Base-by-base conservation (phyloP, 192 early-diverging fungal species). In the Tieghemiomyces parasiticus region DNA sequence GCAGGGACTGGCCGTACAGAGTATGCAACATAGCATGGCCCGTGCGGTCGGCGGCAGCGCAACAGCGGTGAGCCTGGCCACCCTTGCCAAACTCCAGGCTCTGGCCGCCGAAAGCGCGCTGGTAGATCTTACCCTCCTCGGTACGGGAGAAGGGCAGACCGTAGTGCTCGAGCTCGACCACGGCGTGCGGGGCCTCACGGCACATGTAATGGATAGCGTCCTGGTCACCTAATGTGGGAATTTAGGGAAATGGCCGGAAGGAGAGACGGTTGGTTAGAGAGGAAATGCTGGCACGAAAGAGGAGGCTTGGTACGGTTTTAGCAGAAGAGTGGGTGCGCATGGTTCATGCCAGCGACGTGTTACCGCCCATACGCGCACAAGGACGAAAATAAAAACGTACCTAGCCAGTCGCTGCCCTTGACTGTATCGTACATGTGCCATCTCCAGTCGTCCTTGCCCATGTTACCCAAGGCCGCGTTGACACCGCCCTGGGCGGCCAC, bases 401-500 rank as follows among this genome's bases (percentile, higher is more conserved):
- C 52, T 24, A 98, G 83, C 95, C 95, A 98, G 71, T 98, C 95
- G 61, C 86, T 89, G 53, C 93, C 95, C 80, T 98, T 98, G 71
- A 95, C 93, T 26, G 95, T 95, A 62, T 98, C 95, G 68, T 95
- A 98, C 95, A 98, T 98, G 73, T 98, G 95, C 95, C 95, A 98
- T 74, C 93, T 84, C 95, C 95, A 99, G 79, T 99, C 95, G 73
- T 99, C 95, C 76, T 99, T 91, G 61, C 84, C 82, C 93, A 99
- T 96, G 76, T 99, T 99, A 53, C 95, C 95, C 46, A 99, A 84
- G 49, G 95, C 95, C 63, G 95, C 95, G 75, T 99, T 99, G 72
- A 99, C 91, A 67, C 95, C 95, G 63, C 95, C 95, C 81, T 98
- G 95, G 55, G 95, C 95, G 49, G 95, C 95, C 46, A 98, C 95